Evolutionary conservation across 2,329 filamentous ascomycete genomes (phyloP).

Genomic region (Botrytis galanthina): DNA sequence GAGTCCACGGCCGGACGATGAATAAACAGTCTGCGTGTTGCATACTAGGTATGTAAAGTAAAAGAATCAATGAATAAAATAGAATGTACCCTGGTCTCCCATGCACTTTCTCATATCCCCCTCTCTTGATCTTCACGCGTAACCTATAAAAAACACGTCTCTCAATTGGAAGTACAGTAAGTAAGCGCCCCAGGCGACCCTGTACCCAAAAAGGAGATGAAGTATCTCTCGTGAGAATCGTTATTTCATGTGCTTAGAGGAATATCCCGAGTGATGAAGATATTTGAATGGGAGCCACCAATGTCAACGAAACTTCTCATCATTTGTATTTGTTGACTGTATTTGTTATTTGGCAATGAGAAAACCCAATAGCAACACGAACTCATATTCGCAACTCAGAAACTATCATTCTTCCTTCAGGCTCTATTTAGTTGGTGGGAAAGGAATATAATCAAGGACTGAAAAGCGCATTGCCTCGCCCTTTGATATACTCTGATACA

Average conservation of each 20-base stretch:
- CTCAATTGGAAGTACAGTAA: not conserved
- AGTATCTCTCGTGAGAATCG: not conserved
- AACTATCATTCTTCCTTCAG: not conserved
- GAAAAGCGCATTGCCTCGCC: too few relatives aligned
- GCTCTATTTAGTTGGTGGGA: not conserved
- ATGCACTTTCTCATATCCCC: not conserved
- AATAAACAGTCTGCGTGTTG: not conserved
- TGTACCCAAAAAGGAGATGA: not conserved
- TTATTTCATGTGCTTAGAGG: not conserved
- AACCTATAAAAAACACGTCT: not conserved
- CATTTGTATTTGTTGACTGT: too few relatives aligned
- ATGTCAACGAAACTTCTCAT: not conserved
- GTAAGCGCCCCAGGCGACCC: not conserved
- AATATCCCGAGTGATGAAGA: not conserved
- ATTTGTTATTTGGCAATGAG: not conserved
- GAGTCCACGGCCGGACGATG: too few relatives aligned
- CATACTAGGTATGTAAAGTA: not conserved
- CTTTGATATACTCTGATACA: not conserved
- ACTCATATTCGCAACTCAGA: too few relatives aligned
- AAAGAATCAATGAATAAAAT: not conserved
- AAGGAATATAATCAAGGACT: not conserved
- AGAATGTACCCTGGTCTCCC: fast-evolving
- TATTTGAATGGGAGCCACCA: too few relatives aligned
- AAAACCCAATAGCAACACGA: not conserved
- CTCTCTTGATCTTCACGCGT: not conserved